phyloP scores from a whole-genome alignment of 345 rosid genomes.

The Raphanus sativus region DNA sequence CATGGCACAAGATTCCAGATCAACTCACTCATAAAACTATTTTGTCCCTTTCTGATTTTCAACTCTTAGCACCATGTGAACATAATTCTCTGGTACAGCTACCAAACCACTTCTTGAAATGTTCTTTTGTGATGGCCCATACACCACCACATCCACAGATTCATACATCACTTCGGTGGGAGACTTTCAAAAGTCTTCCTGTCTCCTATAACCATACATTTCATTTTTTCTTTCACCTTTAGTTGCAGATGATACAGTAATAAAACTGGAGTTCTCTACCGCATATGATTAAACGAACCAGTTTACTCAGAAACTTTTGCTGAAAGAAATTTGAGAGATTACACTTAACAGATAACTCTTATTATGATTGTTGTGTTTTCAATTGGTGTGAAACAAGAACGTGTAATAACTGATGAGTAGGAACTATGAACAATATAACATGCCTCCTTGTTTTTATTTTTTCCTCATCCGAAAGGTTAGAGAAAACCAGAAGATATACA shows the following conservation, averaged over 20 bases:
- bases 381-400: neutral
- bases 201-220: constrained; percentile 27
- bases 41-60: constrained; percentile 21
- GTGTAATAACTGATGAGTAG: constrained; percentile 4
- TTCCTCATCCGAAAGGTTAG: neutral
- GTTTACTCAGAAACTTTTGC: neutral
- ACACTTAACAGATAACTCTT: neutral
- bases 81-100: constrained; percentile 8
- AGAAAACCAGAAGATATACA: constrained; percentile 15
- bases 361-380: neutral
- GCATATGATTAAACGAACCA: neutral
- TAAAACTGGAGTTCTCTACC: constrained; percentile 12
- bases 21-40: neutral
- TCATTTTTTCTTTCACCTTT: constrained; percentile 4
- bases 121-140: constrained; percentile 18
- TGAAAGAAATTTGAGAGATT: neutral
- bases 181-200: constrained; percentile 28
- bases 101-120: constrained; percentile 6
- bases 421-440: neutral
- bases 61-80: constrained; percentile 20
- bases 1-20: neutral
- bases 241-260: neutral
- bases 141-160: constrained; percentile 28
- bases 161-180: constrained; percentile 23
- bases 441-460: neutral